phyloP scores from a whole-genome alignment of 495 filamentous ascomycete species.

The Aspergillus wentii region DNA sequence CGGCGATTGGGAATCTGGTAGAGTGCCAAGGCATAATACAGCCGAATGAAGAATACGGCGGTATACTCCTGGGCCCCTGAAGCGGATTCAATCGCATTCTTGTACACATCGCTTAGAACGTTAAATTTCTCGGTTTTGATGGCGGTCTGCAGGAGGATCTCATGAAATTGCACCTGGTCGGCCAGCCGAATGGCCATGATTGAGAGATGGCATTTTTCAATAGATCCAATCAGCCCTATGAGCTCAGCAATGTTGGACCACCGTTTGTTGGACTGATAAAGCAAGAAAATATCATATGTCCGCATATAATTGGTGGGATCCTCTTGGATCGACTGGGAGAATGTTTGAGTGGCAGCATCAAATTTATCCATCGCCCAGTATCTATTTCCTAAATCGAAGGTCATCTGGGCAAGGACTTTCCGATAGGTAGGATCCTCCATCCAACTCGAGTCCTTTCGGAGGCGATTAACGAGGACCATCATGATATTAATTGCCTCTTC shows the following conservation, averaged over 20 bases:
- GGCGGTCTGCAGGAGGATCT: not conserved
- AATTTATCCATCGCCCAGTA: not conserved
- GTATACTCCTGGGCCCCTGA: not conserved
- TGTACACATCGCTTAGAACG: slow-evolving; percentile 1
- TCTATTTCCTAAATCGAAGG: not conserved
- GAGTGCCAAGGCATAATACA: not conserved
- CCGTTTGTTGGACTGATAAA: not conserved
- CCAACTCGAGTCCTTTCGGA: not conserved
- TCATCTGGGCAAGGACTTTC: slow-evolving; percentile 2
- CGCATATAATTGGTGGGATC: not conserved
- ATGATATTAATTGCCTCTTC: slow-evolving; percentile 5
- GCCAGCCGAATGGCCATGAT: not conserved
- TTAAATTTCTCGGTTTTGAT: slow-evolving; percentile 1
- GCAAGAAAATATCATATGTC: not conserved
- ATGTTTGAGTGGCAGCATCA: not conserved
- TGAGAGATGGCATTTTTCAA: not conserved
- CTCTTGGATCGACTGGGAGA: not conserved
- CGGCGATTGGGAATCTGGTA: not conserved
- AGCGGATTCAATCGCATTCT: not conserved
- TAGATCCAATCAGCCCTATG: not conserved
- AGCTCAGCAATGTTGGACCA: not conserved
- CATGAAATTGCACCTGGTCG: not conserved
- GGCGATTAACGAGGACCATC: slow-evolving; percentile 1
- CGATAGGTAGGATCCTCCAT: not conserved
- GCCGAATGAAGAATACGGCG: not conserved